Evolutionary conservation across 2,329 filamentous ascomycete species (phyloP).

Genomic region (Colletotrichum scovillei): DNA sequence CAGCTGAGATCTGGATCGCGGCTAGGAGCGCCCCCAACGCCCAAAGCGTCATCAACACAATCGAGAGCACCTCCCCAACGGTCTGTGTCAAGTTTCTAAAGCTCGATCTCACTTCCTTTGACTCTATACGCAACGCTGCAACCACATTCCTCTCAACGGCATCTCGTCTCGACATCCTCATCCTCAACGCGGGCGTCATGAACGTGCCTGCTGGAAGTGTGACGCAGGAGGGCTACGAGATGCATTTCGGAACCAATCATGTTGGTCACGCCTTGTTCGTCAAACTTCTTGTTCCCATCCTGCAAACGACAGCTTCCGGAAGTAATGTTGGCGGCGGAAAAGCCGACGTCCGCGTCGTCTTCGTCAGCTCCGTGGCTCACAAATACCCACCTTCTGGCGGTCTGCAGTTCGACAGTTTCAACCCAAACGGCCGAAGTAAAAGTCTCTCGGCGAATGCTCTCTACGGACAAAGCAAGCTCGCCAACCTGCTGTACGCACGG

Average conservation of each 20-base stretch:
- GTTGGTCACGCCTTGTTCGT: conserved; percentile 44
- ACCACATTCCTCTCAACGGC: conserved; percentile 46
- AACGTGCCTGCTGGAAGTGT: conserved; percentile 39
- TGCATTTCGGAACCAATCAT: conserved; percentile 50
- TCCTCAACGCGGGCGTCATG: conserved; percentile 52
- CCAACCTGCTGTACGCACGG: conserved; percentile 58
- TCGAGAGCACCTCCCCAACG: conserved; percentile 40
- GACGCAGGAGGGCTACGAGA: conserved; percentile 45
- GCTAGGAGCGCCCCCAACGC: conserved; percentile 56
- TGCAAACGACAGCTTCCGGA: conserved; percentile 28
- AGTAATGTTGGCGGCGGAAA: conserved; percentile 31
- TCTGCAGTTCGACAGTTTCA: conserved; percentile 43
- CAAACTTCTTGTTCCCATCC: conserved; percentile 46
- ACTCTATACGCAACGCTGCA: conserved; percentile 54
- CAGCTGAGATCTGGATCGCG: conserved; percentile 64
- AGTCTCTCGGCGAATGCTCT: no score
- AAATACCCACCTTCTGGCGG: conserved; percentile 26
- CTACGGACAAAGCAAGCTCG: conserved; percentile 63
- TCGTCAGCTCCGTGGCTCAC: conserved; percentile 42
- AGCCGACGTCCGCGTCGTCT: conserved; percentile 40
- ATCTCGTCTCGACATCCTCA: conserved; percentile 52
- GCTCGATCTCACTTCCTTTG: conserved; percentile 56
- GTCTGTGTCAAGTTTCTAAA: conserved; percentile 45
- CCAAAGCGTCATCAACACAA: conserved; percentile 48
- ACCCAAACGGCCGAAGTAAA: conserved; percentile 46